Percentiles rank a stretch among this genome's conserved stretches.
phyloP scores from a whole-genome alignment of 306 rosid species.

The Corylus heterophylla region DNA sequence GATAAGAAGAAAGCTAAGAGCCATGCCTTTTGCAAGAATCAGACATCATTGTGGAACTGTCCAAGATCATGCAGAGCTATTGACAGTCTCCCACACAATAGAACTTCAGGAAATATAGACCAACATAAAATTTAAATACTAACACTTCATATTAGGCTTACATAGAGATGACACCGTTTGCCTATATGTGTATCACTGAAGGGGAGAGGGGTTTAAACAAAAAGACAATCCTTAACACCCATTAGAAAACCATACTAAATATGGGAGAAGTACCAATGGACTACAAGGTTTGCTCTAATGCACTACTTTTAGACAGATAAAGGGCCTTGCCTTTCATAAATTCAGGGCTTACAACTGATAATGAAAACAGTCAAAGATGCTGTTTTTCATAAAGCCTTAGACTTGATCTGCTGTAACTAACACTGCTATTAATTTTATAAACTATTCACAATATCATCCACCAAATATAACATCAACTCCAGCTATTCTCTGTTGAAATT shows the following conservation, averaged over 20 bases:
- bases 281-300: background rate
- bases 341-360: background rate
- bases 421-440: background rate
- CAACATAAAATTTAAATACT: background rate
- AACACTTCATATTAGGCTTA: background rate
- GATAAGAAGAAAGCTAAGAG: background rate
- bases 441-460: background rate
- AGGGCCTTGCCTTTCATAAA: background rate
- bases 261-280: background rate
- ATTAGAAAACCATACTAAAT: background rate
- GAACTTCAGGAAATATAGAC: too few relatives aligned
- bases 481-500: background rate
- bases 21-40: background rate
- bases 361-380: background rate
- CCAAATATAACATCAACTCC: background rate
- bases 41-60: background rate
- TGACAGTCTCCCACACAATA: too few relatives aligned
- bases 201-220: background rate
- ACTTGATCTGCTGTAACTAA: background rate
- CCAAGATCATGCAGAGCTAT: background rate
- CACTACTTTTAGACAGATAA: background rate
- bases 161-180: background rate
- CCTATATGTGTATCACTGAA: background rate
- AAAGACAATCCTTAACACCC: background rate
- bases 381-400: background rate